Evolutionary conservation across 331 rosid species (phyloP).

Genomic region (Acacia pycnantha): DNA sequence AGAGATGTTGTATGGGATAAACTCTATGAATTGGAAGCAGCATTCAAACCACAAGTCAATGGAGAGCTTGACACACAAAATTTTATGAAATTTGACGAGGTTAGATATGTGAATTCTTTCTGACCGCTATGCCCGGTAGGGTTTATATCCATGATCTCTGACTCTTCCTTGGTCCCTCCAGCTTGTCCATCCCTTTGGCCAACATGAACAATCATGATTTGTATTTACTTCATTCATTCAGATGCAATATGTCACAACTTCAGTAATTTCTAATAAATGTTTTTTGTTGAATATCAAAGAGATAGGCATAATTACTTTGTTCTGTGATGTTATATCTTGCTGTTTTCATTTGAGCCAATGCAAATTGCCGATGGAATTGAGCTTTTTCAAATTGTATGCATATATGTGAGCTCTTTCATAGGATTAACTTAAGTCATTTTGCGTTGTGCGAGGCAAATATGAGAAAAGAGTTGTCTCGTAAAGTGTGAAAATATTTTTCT

Average conservation of each 20-base stretch:
- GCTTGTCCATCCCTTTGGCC: constrained; percentile 1
- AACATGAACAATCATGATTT: neutral
- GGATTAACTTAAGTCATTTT: too few species aligned
- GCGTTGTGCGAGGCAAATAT: too few species aligned
- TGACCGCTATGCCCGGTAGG: neutral
- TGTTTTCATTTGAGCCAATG: neutral
- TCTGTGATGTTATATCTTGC: neutral
- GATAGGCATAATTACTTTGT: neutral
- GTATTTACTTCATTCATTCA: neutral
- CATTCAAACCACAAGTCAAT: constrained; percentile 85
- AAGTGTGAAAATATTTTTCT: too few species aligned
- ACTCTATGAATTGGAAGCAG: constrained; percentile 93
- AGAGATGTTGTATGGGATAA: constrained; percentile 76
- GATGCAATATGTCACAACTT: neutral
- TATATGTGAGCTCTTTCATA: neutral
- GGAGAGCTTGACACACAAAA: constrained; percentile 97
- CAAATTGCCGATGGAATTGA: neutral
- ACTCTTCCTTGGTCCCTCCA: neutral
- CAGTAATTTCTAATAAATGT: neutral
- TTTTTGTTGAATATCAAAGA: neutral
- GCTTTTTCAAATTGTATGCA: neutral
- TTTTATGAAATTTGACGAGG: constrained; percentile 98
- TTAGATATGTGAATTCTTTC: constrained; percentile 18
- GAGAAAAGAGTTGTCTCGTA: too few species aligned
- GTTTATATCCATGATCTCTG: constrained; percentile 7